Conservation (phyloP, 345 rosid genomes). For the Psidium friedrichsthalianum region DNA sequence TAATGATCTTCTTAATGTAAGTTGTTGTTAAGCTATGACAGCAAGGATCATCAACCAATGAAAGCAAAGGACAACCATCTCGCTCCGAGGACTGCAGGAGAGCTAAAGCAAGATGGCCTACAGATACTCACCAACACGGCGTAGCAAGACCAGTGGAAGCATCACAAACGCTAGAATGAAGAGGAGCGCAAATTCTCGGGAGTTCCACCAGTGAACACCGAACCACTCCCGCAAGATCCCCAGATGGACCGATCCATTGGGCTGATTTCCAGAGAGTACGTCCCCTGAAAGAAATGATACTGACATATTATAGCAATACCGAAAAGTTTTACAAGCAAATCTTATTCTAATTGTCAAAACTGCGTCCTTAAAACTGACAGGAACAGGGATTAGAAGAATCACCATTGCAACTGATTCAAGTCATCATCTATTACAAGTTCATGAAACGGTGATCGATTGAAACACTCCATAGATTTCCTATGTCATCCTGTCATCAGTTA, state of each 20-base stretch:
- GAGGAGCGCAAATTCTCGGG: slow-evolving; percentile 50
- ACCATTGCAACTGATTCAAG: background rate
- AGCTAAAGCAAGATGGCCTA: background rate
- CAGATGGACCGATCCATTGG: slow-evolving; percentile 41
- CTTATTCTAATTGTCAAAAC: background rate
- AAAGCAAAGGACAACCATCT: background rate
- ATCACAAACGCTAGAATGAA: slow-evolving; percentile 41
- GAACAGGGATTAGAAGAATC: background rate
- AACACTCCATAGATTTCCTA: background rate
- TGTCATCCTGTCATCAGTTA: background rate
- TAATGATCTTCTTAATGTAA: background rate
- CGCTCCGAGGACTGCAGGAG: background rate
- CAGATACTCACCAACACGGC: slow-evolving; percentile 43
- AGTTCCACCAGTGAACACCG: slow-evolving; percentile 82
- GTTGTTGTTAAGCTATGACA: background rate
- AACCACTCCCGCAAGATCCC: slow-evolving; percentile 91
- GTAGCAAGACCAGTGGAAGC: slow-evolving; percentile 51
- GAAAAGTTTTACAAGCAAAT: background rate
- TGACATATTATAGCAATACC: background rate
- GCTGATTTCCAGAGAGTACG: slow-evolving; percentile 62
- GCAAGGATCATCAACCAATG: background rate
- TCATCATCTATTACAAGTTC: background rate
- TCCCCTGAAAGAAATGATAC: slow-evolving; percentile 38
- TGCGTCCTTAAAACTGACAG: background rate
- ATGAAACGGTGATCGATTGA: background rate